Evolutionary conservation across 805 yeast genomes (phyloP).

Genomic region (Cephaloascus albidus): DNA sequence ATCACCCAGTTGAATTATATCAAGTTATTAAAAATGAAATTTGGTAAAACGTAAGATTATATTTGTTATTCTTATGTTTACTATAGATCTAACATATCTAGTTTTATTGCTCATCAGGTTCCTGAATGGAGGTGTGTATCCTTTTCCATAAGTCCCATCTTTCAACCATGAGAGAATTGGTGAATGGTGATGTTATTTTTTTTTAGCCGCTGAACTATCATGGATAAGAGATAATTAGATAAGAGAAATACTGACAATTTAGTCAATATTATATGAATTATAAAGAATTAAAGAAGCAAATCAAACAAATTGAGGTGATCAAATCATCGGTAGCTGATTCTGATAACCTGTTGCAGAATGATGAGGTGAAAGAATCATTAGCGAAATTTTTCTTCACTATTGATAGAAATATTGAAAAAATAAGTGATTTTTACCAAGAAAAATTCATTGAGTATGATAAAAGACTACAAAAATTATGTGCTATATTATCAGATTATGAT

Average conservation of each 20-base stretch:
- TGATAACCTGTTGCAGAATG: slow-evolving; percentile 20
- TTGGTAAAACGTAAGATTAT: slow-evolving; percentile 53
- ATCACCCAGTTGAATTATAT: no score
- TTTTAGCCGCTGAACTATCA: no score
- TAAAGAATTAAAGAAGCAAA: slow-evolving; percentile 71
- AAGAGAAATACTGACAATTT: not conserved
- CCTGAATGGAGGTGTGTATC: slow-evolving; percentile 66
- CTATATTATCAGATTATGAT: slow-evolving; percentile 4
- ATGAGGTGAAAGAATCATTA: slow-evolving; percentile 34
- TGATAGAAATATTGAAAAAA: slow-evolving; percentile 75
- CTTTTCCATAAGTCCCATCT: not conserved
- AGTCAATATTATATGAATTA: slow-evolving; percentile 71
- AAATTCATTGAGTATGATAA: slow-evolving; percentile 70
- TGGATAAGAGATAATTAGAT: no score
- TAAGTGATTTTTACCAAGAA: slow-evolving; percentile 67
- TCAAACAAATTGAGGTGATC: slow-evolving; percentile 64
- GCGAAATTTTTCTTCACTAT: slow-evolving; percentile 68
- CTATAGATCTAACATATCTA: not conserved
- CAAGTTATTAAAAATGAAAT: no score
- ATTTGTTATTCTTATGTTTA: not conserved
- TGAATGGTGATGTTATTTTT: no score
- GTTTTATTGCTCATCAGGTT: slow-evolving; percentile 69
- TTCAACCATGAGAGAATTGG: not conserved
- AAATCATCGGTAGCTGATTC: slow-evolving; percentile 28
- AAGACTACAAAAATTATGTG: slow-evolving; percentile 43